These are phyloP conservation scores for Biscogniauxia sp. DNA, from an alignment of 2,329 filamentous ascomycete genomes.

Conservation along the genomic window DNA sequence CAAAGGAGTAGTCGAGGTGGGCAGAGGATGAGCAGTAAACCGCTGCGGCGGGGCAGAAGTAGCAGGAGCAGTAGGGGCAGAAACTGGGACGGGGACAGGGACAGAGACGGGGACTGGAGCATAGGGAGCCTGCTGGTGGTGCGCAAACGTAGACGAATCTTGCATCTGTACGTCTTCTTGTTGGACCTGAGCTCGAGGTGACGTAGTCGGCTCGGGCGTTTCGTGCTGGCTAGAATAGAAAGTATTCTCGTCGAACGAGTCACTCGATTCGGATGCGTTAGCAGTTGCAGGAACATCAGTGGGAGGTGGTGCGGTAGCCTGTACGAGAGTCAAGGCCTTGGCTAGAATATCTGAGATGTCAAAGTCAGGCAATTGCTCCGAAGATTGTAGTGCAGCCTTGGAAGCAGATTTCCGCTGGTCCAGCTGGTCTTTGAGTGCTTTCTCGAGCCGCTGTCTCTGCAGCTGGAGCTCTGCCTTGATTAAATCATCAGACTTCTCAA, in stretches of 20 bases:
- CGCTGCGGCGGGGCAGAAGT: conserved; percentile 13
- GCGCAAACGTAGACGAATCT: conserved; percentile 36
- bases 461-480: conserved; percentile 78
- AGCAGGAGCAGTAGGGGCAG: neutral
- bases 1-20: neutral
- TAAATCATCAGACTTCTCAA: conserved; percentile 82
- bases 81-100: neutral
- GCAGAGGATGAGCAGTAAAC: conserved; percentile 13
- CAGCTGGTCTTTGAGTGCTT: conserved; percentile 71
- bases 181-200: conserved; percentile 47
- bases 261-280: conserved; percentile 64
- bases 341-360: conserved; percentile 71
- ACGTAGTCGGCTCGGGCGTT: conserved; percentile 59
- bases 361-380: conserved; percentile 60
- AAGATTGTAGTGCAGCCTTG: conserved; percentile 41
- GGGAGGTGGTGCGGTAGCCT: conserved; percentile 61
- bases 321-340: conserved; percentile 69
- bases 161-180: conserved; percentile 40
- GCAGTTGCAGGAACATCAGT: conserved; percentile 53
- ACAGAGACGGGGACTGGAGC: neutral
- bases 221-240: conserved; percentile 95
- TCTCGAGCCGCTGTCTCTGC: conserved; percentile 79
- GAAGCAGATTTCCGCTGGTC: conserved; percentile 56
- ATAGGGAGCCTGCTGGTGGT: conserved; percentile 30
- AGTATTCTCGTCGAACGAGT: conserved; percentile 89